A percentile compares a stretch with the other conserved stretches of the same genome.
Conservation (phyloP, 257 asterid species). For the Salvia miltiorrhiza region DNA sequence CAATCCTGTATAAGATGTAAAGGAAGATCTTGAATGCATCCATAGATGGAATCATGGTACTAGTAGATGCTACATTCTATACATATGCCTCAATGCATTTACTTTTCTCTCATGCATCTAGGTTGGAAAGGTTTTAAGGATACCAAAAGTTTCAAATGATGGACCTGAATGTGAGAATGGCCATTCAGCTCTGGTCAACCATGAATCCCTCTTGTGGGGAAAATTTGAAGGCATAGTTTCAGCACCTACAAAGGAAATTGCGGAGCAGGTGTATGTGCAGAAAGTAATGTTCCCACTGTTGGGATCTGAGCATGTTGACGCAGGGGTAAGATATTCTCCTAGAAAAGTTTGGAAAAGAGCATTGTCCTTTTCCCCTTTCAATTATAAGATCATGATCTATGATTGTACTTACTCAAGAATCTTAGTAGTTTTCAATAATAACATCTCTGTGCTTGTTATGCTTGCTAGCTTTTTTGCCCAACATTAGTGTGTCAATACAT, state of each 20-base stretch:
- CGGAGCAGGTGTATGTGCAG: conserved; percentile 64
- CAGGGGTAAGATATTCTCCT: conserved; percentile 63
- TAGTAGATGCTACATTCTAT: conserved; percentile 6
- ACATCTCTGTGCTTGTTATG: not conserved
- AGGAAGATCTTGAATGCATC: not conserved
- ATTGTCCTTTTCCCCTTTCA: not conserved
- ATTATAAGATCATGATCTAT: not conserved
- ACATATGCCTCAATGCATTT: conserved; percentile 8
- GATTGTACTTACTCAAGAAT: conserved; percentile 1
- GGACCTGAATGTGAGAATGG: conserved; percentile 50
- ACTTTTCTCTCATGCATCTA: conserved; percentile 21
- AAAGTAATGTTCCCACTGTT: conserved; percentile 72
- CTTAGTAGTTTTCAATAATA: not conserved
- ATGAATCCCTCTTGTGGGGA: conserved; percentile 68
- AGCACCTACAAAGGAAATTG: conserved; percentile 72
- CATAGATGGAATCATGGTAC: conserved; percentile 17
- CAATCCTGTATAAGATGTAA: not conserved
- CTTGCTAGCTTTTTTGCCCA: conserved; percentile 17
- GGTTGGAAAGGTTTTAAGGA: conserved; percentile 83
- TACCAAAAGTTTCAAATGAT: conserved; percentile 61
- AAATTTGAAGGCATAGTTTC: conserved; percentile 54
- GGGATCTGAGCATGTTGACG: conserved; percentile 84
- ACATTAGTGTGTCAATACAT: not conserved
- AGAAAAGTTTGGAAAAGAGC: not conserved
- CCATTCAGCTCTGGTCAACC: conserved; percentile 45